phyloP scores from a whole-genome alignment of 768 basidiomycete genomes.

The Thelephora aurantiotincta region DNA sequence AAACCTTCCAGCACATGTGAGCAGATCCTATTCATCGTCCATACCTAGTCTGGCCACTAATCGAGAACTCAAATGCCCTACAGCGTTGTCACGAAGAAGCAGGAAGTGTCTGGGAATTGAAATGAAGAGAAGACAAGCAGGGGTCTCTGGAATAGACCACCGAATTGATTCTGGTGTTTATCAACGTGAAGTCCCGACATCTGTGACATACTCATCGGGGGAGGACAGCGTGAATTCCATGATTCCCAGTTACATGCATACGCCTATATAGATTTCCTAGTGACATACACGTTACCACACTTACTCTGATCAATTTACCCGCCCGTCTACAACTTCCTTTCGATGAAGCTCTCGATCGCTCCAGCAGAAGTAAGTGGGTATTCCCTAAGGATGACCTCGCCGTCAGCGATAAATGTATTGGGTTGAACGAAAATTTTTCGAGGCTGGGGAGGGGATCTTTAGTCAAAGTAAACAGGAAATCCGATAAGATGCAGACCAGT shows the following conservation, averaged over 20 bases:
- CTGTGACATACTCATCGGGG: background rate
- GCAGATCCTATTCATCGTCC: conserved; percentile 13
- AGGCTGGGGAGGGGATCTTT: conserved; percentile 30
- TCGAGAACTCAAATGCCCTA: conserved; percentile 3
- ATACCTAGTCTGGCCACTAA: conserved; percentile 6
- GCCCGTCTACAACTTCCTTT: conserved; percentile 23
- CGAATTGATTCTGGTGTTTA: no score
- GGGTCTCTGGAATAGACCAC: no score
- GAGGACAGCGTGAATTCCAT: background rate
- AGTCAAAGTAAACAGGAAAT: background rate
- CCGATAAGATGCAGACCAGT: conserved; percentile 29
- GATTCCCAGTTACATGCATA: no score
- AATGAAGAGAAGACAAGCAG: background rate
- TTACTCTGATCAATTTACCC: background rate
- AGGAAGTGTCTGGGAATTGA: conserved; percentile 43
- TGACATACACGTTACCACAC: background rate
- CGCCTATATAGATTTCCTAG: no score
- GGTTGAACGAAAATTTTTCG: conserved; percentile 80
- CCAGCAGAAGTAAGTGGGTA: conserved; percentile 64
- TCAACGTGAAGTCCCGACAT: background rate
- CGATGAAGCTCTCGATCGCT: conserved; percentile 71
- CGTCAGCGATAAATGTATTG: conserved; percentile 55
- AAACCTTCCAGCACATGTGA: conserved; percentile 36
- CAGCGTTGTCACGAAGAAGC: conserved; percentile 39
- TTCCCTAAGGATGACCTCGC: conserved; percentile 62